These are phyloP conservation scores for Adansonia grandidieri DNA, from an alignment of 441 rosid species.

Conservation along the genomic window DNA sequence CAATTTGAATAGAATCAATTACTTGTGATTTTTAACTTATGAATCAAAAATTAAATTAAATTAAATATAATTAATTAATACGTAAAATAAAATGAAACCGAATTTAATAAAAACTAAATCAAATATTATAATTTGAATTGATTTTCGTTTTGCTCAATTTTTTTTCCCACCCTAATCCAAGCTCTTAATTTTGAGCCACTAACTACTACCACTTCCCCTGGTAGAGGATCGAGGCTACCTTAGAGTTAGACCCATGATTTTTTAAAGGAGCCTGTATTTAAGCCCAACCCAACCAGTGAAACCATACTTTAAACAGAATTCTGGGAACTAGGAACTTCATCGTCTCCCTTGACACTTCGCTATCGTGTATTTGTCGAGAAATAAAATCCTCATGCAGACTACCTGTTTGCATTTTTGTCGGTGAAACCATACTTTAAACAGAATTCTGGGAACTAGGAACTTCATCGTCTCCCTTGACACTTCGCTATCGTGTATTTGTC, in stretches of 20 bases:
- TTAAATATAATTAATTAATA: too few species aligned
- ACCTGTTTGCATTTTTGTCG: slow-evolving; percentile 48
- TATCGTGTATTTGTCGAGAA: background rate
- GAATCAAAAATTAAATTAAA: too few species aligned
- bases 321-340: background rate
- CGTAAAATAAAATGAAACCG: too few species aligned
- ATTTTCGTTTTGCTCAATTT: too few species aligned
- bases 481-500: background rate
- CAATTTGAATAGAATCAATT: too few species aligned
- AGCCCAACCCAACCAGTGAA: background rate
- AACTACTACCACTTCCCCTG: background rate
- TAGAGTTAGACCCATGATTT: background rate
- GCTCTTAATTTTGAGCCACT: background rate
- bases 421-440: background rate
- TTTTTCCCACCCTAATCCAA: too few species aligned
- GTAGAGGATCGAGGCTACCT: background rate
- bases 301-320: background rate
- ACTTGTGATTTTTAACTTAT: too few species aligned
- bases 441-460: background rate
- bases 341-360: background rate
- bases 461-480: background rate
- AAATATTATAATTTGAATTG: too few species aligned
- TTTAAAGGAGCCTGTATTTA: background rate
- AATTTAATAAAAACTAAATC: too few species aligned
- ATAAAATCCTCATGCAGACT: slow-evolving; percentile 25